These are phyloP conservation scores for Nelumbo lutea DNA, from an alignment of 164 flowering plant genomes.

Conservation along the genomic window DNA sequence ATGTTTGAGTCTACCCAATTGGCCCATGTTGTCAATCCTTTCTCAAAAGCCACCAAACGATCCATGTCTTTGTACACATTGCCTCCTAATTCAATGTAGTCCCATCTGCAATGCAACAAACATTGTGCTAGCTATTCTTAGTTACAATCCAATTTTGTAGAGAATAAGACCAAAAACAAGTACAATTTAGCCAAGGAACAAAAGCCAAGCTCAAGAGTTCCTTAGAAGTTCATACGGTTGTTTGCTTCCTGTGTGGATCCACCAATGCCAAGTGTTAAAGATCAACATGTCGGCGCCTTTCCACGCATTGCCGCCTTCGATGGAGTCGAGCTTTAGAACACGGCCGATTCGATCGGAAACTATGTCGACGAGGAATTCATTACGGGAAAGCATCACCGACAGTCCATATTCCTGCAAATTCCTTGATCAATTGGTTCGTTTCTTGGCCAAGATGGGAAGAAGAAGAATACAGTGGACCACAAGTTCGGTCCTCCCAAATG, in stretches of 20 bases:
- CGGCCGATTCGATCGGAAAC: background rate
- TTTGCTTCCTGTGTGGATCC: background rate
- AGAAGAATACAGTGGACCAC: too few species aligned
- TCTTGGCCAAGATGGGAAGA: too few species aligned
- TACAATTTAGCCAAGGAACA: too few species aligned
- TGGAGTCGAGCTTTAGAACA: background rate
- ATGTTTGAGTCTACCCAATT: background rate
- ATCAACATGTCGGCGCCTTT: background rate
- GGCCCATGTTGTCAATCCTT: background rate
- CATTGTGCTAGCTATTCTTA: background rate
- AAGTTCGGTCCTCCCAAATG: too few species aligned
- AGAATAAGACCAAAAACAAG: too few species aligned
- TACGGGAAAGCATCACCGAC: too few species aligned
- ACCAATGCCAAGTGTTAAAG: background rate
- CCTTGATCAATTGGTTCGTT: too few species aligned
- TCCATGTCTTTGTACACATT: background rate
- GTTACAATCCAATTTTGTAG: background rate
- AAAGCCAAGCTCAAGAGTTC: background rate
- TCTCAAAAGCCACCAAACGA: background rate
- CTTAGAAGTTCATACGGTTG: background rate
- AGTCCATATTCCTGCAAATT: too few species aligned
- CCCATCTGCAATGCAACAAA: background rate
- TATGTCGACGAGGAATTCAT: background rate
- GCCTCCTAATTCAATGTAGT: background rate
- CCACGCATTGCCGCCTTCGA: background rate